A percentile compares a stretch with the other conserved stretches of the same genome.
Conservation (phyloP, 331 rosid species). For the Phaseolus coccineus region DNA sequence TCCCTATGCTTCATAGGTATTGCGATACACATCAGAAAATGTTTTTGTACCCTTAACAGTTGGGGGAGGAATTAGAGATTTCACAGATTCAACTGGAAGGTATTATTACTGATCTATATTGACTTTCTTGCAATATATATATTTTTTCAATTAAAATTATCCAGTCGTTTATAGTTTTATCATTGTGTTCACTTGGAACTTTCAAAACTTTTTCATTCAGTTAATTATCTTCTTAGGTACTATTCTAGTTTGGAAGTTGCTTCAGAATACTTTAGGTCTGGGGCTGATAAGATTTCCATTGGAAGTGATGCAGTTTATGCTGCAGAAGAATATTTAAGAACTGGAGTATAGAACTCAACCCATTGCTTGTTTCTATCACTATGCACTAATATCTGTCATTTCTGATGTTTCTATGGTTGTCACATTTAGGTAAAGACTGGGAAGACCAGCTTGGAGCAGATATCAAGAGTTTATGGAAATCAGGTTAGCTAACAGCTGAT, state of each 20-base stretch:
- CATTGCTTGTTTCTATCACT: slow-evolving; percentile 15
- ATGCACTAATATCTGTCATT: slow-evolving; percentile 23
- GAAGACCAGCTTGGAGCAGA: slow-evolving; percentile 94
- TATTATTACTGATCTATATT: slow-evolving; percentile 44
- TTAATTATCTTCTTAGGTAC: slow-evolving; percentile 60
- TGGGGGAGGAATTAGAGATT: slow-evolving; percentile 98
- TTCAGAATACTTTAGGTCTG: slow-evolving; percentile 96
- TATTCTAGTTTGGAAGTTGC: slow-evolving; percentile 99
- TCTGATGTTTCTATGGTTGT: slow-evolving; percentile 45
- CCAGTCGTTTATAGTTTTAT: not conserved
- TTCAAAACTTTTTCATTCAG: slow-evolving; percentile 6
- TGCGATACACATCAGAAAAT: slow-evolving; percentile 87
- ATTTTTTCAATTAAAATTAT: not conserved
- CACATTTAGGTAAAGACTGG: slow-evolving; percentile 76
- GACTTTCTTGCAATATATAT: not conserved
- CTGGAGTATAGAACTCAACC: slow-evolving; percentile 70
- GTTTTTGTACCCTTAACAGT: slow-evolving; percentile 97
- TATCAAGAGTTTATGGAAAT: slow-evolving; percentile 93
- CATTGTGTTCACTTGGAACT: not conserved
- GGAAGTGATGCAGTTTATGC: slow-evolving; percentile 99
- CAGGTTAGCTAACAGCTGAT: slow-evolving; percentile 64
- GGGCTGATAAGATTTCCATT: slow-evolving; percentile 97
- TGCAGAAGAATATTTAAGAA: slow-evolving; percentile 86
- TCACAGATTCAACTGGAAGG: slow-evolving; percentile 91
- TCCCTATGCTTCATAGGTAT: slow-evolving; percentile 62